Conservation (phyloP, 768 basidiomycete genomes). For the Russula emetica region DNA sequence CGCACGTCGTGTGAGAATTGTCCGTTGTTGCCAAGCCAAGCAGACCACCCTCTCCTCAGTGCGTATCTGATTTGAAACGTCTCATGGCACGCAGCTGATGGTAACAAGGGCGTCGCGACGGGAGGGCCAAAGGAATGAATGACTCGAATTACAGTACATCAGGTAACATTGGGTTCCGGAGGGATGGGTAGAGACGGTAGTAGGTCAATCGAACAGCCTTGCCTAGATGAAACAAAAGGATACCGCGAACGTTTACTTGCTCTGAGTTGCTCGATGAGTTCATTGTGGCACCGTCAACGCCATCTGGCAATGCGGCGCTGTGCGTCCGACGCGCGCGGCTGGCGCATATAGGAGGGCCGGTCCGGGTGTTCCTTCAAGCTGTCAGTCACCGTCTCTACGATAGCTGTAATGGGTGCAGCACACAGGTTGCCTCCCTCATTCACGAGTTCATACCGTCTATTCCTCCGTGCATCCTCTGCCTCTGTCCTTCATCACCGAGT, state of each 20-base stretch:
- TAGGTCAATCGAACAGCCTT: background rate
- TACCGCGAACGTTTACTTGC: background rate
- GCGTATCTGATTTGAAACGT: background rate
- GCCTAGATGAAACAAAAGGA: background rate
- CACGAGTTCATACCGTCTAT: slow-evolving; percentile 24
- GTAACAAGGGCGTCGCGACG: background rate
- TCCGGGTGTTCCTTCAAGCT: background rate
- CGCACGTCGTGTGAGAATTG: slow-evolving; percentile 14
- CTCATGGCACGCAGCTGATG: background rate
- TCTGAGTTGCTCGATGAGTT: background rate
- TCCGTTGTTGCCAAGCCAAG: slow-evolving; percentile 9
- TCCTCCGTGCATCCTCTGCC: slow-evolving; percentile 23
- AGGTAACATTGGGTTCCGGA: background rate
- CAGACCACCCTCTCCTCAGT: slow-evolving; percentile 7
- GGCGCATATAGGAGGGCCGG: too few relatives aligned
- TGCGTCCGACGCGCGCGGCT: background rate
- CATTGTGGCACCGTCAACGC: background rate
- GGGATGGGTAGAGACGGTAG: background rate
- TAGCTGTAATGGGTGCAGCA: background rate
- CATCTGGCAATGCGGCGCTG: background rate
- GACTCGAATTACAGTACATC: too few relatives aligned
- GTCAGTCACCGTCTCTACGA: background rate
- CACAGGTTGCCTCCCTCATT: slow-evolving; percentile 18
- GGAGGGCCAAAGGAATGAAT: slow-evolving; percentile 1
- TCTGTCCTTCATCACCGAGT: slow-evolving; percentile 24